Base-by-base conservation (phyloP, 257 asterid species). In the Solanum paucissectum region DNA sequence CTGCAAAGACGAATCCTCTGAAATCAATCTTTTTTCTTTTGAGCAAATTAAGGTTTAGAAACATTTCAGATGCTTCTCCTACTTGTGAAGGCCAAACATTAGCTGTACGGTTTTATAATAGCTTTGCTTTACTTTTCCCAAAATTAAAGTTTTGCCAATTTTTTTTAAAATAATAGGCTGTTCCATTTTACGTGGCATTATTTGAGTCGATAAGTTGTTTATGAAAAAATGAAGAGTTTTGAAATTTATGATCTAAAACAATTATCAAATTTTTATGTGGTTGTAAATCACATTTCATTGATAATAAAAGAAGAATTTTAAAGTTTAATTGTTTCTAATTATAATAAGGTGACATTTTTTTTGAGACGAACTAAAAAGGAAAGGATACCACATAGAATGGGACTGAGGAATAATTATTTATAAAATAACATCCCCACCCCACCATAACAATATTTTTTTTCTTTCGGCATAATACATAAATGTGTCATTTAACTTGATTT, bases 301-400 rank as follows among this genome's bases (percentile, higher is more conserved):
- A 52, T 16, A 2, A 52, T 52, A 6, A 52, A 52, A 18, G 20
- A 52, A 6, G n/a, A 52, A 52, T 16, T 12, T 49, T 52, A 16
- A 6, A 52, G 1, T 16, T 16, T 6, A 52, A 18, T 6, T 52
- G 9, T 52, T 52, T 52, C n/a, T 16, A 16, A 16, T 52, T 52
- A 52, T 52, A 16, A 18, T 52, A 52, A 52, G 62, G 21, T 52
- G 62, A 6, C 6, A 1, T 52, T 52, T 16, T 52, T 16, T 52
- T 52, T 46, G 6, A 16, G 0, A 52, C 23, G 4, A 9, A 52
- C 23, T 52, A 52, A 16, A 52, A 52, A 6, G 9, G 0, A 52
- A 52, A 52, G 9, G 0, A 4, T 52, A 0, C 0, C 4, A 16
- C 23, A 52, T 52, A 5, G 0, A 16, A 5, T 52, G 58, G 16